Evolutionary conservation across 345 rosid genomes (phyloP).

Genomic region (Lumnitzera littorea): DNA sequence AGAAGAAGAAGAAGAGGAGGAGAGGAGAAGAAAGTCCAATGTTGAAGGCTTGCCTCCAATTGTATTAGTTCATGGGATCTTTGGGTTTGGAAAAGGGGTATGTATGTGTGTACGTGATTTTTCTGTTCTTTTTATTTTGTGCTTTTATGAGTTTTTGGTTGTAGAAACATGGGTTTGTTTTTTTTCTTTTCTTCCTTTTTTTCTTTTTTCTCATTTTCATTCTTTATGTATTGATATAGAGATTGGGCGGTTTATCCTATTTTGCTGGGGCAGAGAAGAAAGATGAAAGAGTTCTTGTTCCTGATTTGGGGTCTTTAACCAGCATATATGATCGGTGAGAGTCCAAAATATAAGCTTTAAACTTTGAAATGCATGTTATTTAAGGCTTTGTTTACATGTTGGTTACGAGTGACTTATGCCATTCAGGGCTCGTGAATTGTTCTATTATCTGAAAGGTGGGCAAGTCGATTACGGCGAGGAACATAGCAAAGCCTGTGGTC

Average conservation of each 20-base stretch:
- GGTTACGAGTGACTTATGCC: constrained; percentile 1
- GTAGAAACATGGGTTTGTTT: no score
- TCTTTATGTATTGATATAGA: constrained; percentile 30
- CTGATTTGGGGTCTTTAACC: constrained; percentile 95
- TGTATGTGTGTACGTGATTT: background rate
- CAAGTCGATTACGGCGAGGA: constrained; percentile 90
- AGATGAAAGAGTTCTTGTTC: constrained; percentile 89
- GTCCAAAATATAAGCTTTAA: background rate
- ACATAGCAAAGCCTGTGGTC: constrained; percentile 90
- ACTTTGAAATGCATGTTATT: background rate
- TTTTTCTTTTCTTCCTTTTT: background rate
- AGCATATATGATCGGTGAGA: constrained; percentile 81
- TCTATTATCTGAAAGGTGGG: constrained; percentile 94
- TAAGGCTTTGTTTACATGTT: background rate
- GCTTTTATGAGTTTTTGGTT: background rate
- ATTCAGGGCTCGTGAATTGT: constrained; percentile 90
- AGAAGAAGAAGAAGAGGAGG: constrained; percentile 14
- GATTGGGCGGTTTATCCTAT: constrained; percentile 84
- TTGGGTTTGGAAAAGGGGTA: constrained; percentile 99
- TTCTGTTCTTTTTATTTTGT: background rate
- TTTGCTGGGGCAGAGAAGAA: constrained; percentile 98
- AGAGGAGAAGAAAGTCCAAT: constrained; percentile 19
- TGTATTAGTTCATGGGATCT: constrained; percentile 94
- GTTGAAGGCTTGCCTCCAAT: constrained; percentile 62
- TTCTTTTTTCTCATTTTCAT: background rate